Percentiles rank a stretch among this genome's conserved stretches.
Evolutionary conservation across 441 rosid species (phyloP).

Genomic region (Hura crepitans): DNA sequence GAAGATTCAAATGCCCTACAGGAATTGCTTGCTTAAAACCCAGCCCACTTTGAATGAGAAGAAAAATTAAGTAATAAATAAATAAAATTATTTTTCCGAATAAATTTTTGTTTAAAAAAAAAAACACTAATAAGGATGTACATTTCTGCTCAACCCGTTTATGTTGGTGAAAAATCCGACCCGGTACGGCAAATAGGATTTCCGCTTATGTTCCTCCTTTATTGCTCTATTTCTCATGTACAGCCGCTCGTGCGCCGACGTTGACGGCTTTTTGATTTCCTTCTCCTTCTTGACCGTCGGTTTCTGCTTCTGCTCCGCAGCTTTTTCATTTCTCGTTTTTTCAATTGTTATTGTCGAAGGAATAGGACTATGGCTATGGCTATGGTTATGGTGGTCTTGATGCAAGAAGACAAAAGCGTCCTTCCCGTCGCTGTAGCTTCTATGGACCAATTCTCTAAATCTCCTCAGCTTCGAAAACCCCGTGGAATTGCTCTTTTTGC

Average conservation of each 20-base stretch:
- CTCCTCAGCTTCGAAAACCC: conserved; percentile 81
- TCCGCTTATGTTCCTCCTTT: conserved; percentile 50
- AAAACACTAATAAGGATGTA: conserved; percentile 56
- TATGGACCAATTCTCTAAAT: conserved; percentile 44
- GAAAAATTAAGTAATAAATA: neutral
- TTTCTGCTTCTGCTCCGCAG: conserved; percentile 16
- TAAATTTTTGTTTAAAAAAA: neutral
- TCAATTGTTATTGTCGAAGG: neutral
- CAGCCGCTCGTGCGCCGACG: conserved; percentile 57
- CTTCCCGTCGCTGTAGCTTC: conserved; percentile 80
- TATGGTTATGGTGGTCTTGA: neutral
- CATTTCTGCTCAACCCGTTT: conserved; percentile 57
- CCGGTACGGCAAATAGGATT: conserved; percentile 66
- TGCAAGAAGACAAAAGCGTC: conserved; percentile 63
- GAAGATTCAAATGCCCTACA: no score
- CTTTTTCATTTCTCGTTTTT: conserved; percentile 9
- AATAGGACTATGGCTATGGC: neutral
- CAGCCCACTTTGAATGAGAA: neutral
- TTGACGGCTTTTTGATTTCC: conserved; percentile 26
- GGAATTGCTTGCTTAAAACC: neutral
- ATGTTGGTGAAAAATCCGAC: conserved; percentile 72
- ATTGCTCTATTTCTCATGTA: conserved; percentile 49
- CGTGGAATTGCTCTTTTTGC: conserved; percentile 83
- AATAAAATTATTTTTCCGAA: neutral
- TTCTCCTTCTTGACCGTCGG: conserved; percentile 25